Base-by-base conservation (phyloP, 345 rosid species). In the Murraya paniculata region DNA sequence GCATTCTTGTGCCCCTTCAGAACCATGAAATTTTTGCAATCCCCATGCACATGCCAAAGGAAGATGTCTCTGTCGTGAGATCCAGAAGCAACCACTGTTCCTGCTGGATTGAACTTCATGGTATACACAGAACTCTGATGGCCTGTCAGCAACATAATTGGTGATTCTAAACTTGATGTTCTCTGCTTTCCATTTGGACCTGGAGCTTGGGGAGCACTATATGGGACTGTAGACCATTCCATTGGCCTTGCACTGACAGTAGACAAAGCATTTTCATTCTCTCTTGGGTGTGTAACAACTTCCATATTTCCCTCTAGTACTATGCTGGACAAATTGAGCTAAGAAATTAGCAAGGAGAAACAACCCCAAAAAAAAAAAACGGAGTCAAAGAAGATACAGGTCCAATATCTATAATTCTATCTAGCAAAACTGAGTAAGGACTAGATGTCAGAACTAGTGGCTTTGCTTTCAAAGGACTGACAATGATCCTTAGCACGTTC, bases 1-100 rank as follows among this genome's bases (percentile, higher is more conserved):
- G 98, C 98, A 81, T 92, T 96, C 84, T 94, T 94, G 87, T 96
- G 98, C 78, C 99, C 99, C 80, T 90, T 96, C 71, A 96, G 70
- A 76, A 96, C 93, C 99, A 96, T 90, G 84, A 86, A 96, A 81
- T 94, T 96, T 81, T 94, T 96, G 91, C 98, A 94, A 69, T 96
- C 98, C 6, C 98, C 98, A 38, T 91, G 93, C 70, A 92, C 91
- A 57, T 88, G 71, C 99, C 99, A 94, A 7, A 96, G 90, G 78
- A 94, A 94, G 57, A 96, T 96, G 77, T 96, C 99, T 71, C 85
- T 89, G 82, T 96, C 99, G 8, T 96, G 99, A 3, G 99, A 96
- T 53, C 99, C 99, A 50, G 98, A 96, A 25, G 99, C 98, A 65
- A 96, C 80, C 22, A 96, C 82, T 30, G 86, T 89, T 35, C 98